A percentile compares a stretch with the other conserved stretches of the same genome.
phyloP scores from a whole-genome alignment of 23 red algal species.

The Gracilariopsis chorda region DNA sequence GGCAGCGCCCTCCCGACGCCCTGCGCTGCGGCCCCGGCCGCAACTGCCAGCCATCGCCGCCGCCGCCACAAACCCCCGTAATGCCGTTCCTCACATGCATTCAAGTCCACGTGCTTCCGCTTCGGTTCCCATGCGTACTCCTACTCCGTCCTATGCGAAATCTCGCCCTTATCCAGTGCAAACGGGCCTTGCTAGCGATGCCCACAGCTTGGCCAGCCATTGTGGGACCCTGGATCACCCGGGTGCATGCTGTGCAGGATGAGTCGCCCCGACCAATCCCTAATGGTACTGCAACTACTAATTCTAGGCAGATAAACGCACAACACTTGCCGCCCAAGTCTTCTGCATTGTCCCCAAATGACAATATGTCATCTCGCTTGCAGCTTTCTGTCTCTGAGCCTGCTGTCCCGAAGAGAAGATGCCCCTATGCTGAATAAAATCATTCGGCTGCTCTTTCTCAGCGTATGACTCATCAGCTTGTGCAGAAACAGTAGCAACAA shows the following conservation, averaged over 20 bases:
- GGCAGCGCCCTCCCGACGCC: too few relatives aligned
- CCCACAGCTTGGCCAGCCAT: conserved; percentile 26
- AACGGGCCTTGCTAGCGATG: conserved; percentile 19
- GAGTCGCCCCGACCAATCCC: conserved; percentile 15
- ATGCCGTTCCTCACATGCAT: neutral
- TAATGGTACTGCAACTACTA: neutral
- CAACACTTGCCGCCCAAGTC: conserved; percentile 9
- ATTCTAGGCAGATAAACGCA: neutral
- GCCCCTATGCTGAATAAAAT: neutral
- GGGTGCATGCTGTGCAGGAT: conserved; percentile 11
- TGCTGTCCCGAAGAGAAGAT: neutral
- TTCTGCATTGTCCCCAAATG: neutral
- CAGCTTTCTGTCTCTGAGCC: neutral
- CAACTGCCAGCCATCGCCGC: neutral
- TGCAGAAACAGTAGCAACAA: conserved; percentile 49
- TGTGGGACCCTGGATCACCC: conserved; percentile 21
- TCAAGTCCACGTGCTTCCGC: neutral
- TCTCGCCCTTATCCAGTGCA: neutral
- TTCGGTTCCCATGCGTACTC: neutral
- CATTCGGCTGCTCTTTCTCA: neutral
- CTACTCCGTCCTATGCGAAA: neutral
- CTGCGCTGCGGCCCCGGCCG: neutral
- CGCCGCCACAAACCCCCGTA: neutral
- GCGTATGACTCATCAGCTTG: conserved; percentile 8
- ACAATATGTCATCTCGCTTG: neutral